These are phyloP conservation scores for Nicotiana obtusifolia DNA, from an alignment of 257 asterid genomes.

Conservation along the genomic window DNA sequence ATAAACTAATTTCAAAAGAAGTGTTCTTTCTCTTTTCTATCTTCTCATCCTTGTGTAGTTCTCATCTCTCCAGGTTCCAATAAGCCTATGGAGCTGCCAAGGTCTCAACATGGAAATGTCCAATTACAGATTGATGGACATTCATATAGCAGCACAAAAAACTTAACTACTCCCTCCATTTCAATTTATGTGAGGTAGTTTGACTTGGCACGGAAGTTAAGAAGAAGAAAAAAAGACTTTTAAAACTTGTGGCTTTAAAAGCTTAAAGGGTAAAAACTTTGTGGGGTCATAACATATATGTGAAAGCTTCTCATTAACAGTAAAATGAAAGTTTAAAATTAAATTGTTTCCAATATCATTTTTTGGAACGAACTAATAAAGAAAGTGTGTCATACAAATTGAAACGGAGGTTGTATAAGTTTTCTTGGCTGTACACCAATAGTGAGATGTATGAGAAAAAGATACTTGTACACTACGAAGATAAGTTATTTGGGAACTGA, in stretches of 20 bases:
- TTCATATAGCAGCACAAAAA: not conserved
- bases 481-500: not conserved
- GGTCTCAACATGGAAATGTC: not conserved
- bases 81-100: not conserved
- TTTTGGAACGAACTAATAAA: too few species aligned
- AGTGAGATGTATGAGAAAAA: not conserved
- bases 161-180: not conserved
- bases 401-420: not conserved
- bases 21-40: not conserved
- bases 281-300: too few species aligned
- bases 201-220: too few species aligned
- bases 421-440: not conserved
- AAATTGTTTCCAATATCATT: too few species aligned
- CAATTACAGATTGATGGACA: slow-evolving; percentile 1
- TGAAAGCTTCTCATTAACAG: too few species aligned
- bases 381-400: too few species aligned
- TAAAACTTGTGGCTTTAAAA: too few species aligned
- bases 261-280: too few species aligned
- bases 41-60: not conserved
- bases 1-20: not conserved
- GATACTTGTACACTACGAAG: not conserved
- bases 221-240: too few species aligned
- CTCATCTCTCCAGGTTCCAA: not conserved
- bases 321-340: too few species aligned
- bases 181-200: too few species aligned